Base-by-base conservation (phyloP, 2,329 filamentous ascomycete species). In the Penicillium sp. region DNA sequence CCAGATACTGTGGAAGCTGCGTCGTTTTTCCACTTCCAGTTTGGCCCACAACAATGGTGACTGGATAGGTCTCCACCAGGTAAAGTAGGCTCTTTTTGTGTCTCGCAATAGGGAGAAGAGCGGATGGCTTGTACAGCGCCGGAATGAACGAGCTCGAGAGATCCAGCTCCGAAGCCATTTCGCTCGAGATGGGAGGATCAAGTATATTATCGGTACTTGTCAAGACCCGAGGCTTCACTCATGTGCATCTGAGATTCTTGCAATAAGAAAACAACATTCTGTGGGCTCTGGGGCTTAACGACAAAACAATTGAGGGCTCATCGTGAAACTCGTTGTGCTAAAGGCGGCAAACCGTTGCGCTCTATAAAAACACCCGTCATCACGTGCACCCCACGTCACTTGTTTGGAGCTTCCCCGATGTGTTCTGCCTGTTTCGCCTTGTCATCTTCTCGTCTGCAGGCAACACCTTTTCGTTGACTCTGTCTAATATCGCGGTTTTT, bases 11-110 rank as follows among this genome's bases (percentile, higher is more conserved):
- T 1, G 93, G 93, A 29, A 97, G 84, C 62, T 97, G 93, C 0
- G 93, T 97, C 1, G 90, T 95, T 68, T 97, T 97, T 28, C 91
- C 90, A 16, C 87, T 94, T 3, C 93, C 93, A 1, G 93, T 97
- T 61, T 96, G 89, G 7, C 91, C 93, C 39, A 97, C 82, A 9
- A 97, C 81, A 35, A 97, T 87, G 0, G 87, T 91, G 41, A 97
- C 84, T 0, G 86, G 84, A 49, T 81, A 80, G 6, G 80, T 89
- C 63, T 97, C 91, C 43, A 96, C 79, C 10, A 90, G 76, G 66
- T 95, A 97, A 2, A 96, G 77, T 2, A 98, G 72, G 38, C 76
- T 81, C 41, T 93, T 77, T 48, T 81, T 81, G 55, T 97, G 84
- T 51, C 86, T 85, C 20, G 90, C 81, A 47, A 98, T 96, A 1